phyloP scores from a whole-genome alignment of 2,329 filamentous ascomycete genomes.

The Lecanicillium sp. region DNA sequence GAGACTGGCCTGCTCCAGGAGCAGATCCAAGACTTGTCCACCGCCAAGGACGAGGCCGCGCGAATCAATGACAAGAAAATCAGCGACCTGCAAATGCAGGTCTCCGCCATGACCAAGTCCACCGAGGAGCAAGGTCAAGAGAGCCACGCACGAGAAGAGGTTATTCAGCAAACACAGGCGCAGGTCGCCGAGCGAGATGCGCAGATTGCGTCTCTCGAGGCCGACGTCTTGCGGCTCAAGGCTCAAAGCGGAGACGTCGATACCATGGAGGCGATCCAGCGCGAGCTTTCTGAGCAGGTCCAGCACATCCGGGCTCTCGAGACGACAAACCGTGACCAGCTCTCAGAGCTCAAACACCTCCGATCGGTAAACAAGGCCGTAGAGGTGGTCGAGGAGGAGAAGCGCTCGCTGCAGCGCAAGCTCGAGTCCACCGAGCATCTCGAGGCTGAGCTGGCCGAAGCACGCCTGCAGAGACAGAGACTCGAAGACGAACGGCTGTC shows the following conservation, averaged over 20 bases:
- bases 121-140: constrained; percentile 55
- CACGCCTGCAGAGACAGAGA: constrained; percentile 73
- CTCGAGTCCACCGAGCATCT: constrained; percentile 67
- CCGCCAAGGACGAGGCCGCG: constrained; percentile 61
- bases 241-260: constrained; percentile 82
- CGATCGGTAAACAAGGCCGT: constrained; percentile 79
- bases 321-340: constrained; percentile 69
- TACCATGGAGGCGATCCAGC: constrained; percentile 75
- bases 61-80: constrained; percentile 49
- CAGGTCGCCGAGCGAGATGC: constrained; percentile 62
- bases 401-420: constrained; percentile 70
- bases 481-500: constrained; percentile 81
- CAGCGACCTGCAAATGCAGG: constrained; percentile 45
- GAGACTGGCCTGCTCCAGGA: constrained; percentile 69
- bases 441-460: constrained; percentile 70
- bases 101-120: constrained; percentile 36
- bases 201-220: constrained; percentile 67
- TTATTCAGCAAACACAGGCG: constrained; percentile 54
- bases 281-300: constrained; percentile 85
- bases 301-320: constrained; percentile 84
- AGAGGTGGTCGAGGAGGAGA: constrained; percentile 92
- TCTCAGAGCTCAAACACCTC: constrained; percentile 70
- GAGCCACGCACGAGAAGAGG: constrained; percentile 44
- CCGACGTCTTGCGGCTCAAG: constrained; percentile 75
- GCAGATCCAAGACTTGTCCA: constrained; percentile 65